These are phyloP conservation scores for Pseudogymnoascus sp. DNA, from an alignment of 2,329 filamentous ascomycete genomes.

Conservation along the genomic window DNA sequence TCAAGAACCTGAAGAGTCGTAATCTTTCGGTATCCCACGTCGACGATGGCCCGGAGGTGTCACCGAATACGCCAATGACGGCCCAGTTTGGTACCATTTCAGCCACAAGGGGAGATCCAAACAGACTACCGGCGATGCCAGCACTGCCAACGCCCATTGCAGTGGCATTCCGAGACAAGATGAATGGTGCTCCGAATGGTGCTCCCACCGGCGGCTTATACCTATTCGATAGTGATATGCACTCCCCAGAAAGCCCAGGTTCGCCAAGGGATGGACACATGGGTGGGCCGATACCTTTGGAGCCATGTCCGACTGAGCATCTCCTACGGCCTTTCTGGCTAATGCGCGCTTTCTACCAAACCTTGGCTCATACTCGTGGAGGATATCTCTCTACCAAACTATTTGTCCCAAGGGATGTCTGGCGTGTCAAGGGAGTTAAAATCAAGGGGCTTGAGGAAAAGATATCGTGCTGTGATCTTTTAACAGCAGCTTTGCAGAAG, in stretches of 20 bases:
- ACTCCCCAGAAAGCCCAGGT: constrained; percentile 56
- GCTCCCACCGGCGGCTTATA: constrained; percentile 62
- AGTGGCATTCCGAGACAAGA: constrained; percentile 52
- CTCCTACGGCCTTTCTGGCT: constrained; percentile 96
- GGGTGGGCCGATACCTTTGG: constrained; percentile 69
- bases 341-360: constrained; percentile 90
- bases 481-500: constrained; percentile 82
- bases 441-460: constrained; percentile 90
- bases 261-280: constrained; percentile 55
- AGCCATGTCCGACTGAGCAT: constrained; percentile 84
- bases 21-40: constrained; percentile 61
- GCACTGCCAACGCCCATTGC: constrained; percentile 61
- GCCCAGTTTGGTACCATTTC: constrained; percentile 49
- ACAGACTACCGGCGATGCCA: constrained; percentile 49
- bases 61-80: constrained; percentile 67
- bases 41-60: constrained; percentile 55
- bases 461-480: constrained; percentile 79
- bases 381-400: constrained; percentile 88
- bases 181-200: constrained; percentile 38
- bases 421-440: constrained; percentile 90
- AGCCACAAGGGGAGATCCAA: constrained; percentile 34
- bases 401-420: constrained; percentile 87
- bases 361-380: constrained; percentile 80
- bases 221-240: constrained; percentile 78
- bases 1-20: constrained; percentile 65